Evolutionary conservation across 2,329 filamentous ascomycete species (phyloP).

Genomic region (Exophiala spinifera): DNA sequence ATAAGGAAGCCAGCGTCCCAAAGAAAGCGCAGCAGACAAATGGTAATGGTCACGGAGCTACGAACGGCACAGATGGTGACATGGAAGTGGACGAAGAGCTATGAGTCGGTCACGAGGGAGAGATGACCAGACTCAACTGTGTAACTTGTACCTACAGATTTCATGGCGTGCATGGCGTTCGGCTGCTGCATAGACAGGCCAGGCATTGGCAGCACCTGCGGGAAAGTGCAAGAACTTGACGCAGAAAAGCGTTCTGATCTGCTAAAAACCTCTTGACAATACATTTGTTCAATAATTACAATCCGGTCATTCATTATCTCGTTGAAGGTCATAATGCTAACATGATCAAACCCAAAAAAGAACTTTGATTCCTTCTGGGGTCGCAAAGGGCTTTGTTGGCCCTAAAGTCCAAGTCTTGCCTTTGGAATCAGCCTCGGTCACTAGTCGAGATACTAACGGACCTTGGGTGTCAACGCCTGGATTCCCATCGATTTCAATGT

Average conservation of each 20-base stretch:
- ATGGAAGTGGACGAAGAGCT: constrained; percentile 70
- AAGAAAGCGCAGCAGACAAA: constrained; percentile 57
- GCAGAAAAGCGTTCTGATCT: not conserved
- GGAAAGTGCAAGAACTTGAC: not conserved
- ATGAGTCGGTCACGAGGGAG: constrained; percentile 29
- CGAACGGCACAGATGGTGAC: constrained; percentile 49
- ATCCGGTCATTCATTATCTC: not conserved
- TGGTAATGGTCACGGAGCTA: constrained; percentile 45
- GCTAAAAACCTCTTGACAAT: not conserved
- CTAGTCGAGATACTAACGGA: constrained; percentile 50
- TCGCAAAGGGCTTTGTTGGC: constrained; percentile 15
- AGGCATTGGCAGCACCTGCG: not conserved
- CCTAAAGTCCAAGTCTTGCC: constrained; percentile 41
- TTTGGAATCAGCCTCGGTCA: constrained; percentile 33
- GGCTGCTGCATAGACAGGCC: not conserved
- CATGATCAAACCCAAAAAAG: constrained; percentile 28
- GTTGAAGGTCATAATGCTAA: not conserved
- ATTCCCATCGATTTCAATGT: constrained; percentile 57
- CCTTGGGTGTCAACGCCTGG: constrained; percentile 51
- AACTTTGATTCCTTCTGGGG: constrained; percentile 36
- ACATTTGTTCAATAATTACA: not conserved
- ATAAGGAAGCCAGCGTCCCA: constrained; percentile 94
- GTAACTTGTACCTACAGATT: constrained; percentile 13
- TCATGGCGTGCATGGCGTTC: constrained; percentile 1
- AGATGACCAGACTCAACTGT: not conserved